Conservation (phyloP, 768 basidiomycete genomes). For the Tremella mesenterica region DNA sequence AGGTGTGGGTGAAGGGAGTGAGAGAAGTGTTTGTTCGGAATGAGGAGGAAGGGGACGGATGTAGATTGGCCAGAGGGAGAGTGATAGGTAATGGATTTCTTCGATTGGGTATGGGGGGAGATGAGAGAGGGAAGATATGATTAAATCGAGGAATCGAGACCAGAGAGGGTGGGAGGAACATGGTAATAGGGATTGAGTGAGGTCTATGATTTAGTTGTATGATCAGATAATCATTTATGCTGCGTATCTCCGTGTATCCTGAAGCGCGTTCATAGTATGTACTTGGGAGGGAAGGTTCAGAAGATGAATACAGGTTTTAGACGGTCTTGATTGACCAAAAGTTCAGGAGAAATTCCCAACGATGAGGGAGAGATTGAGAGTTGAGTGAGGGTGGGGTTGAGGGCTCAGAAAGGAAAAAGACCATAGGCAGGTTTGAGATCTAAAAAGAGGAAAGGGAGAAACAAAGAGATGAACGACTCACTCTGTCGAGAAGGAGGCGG, state of each 20-base stretch:
- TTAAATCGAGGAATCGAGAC: conserved; percentile 38
- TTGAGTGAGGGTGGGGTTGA: too few species aligned
- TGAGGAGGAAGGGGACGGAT: conserved; percentile 28
- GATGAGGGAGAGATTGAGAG: too few species aligned
- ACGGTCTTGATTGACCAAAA: too few species aligned
- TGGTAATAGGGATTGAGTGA: conserved; percentile 13
- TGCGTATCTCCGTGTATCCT: not conserved
- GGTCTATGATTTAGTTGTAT: conserved; percentile 16
- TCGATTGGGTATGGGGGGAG: conserved; percentile 15
- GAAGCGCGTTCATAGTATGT: too few species aligned
- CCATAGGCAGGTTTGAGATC: not conserved
- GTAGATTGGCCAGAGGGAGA: conserved; percentile 40
- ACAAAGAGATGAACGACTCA: conserved; percentile 5
- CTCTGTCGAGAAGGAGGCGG: conserved; percentile 24
- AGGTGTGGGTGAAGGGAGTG: not conserved
- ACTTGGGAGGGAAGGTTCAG: not conserved
- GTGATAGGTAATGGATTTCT: conserved; percentile 28
- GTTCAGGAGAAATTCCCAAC: too few species aligned
- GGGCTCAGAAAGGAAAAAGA: too few species aligned
- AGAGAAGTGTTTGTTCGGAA: conserved; percentile 17
- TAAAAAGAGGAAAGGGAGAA: too few species aligned
- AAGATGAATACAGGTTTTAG: not conserved
- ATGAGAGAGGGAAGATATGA: conserved; percentile 27
- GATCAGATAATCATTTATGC: not conserved
- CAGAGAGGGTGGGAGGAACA: conserved; percentile 32